Evolutionary conservation across 805 yeast species (phyloP), one percentile per base, ranked within the genome.

Genomic region (Candida michaelii): DNA sequence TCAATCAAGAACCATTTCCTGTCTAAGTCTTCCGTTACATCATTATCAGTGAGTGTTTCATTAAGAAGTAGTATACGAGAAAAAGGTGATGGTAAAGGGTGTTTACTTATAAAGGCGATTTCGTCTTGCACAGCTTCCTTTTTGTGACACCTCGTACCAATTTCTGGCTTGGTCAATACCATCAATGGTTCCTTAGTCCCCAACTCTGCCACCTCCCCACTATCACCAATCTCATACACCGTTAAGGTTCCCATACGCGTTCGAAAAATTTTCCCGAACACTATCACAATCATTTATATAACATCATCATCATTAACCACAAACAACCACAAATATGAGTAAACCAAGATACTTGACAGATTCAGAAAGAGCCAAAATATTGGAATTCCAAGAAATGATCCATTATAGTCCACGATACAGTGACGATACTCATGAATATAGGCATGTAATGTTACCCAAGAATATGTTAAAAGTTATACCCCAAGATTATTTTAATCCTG

Each of bases 401-500:
- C 97, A 93, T 64, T 93, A 93, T 61, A 88, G 97, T 8, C 93
- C 95, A 44, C 73, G 96, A 55, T 93, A 91, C 66, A 82, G 89
- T 16, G 99, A 93, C 58, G 98, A 91, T 59, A 77, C 82, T 32
- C 85, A 78, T 58, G 99, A 93, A 69, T 93, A 91, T 65, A 75
- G 99, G 62, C 99, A 93, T 61, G 99, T 93, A 37, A 90, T 93
- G 80, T 76, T 93, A 41, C 99, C 99, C 50, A 89, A 95, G 60
- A 89, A 85, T 48, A 88, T 93, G 96, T 76, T 93, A 42, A 91
- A 90, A 62, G 88, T 82, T 24, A 89, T 95, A 44, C 99, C 99
- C 8, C 80, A 83, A 31, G 99, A 95, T 59, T 95, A 90, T 59
- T 93, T 93, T 73, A 84, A 85, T 57, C 82, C 89, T 1, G 96